Base-by-base conservation (phyloP, 2,329 filamentous ascomycete genomes). In the Xylaria multiplex region DNA sequence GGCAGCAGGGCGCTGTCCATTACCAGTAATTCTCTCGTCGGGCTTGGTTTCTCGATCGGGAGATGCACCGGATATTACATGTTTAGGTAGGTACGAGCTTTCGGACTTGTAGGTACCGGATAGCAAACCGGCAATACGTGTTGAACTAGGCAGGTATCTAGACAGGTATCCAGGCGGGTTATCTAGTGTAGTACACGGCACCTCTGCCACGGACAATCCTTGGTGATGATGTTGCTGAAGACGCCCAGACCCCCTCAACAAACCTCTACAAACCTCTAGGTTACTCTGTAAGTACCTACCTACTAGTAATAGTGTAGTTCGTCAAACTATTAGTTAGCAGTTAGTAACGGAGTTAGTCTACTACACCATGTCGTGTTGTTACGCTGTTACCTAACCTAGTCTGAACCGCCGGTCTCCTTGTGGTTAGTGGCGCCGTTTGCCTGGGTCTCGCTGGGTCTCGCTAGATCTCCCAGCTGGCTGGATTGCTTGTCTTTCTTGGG, bases 1-100 rank as follows among this genome's bases (percentile, higher is more conserved):
- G 32, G 46, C 63, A 53, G 59, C 55, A 58, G 48, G 59, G 52
- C 59, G 50, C 58, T 48, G 22, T 35, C 59, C 54, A 53, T 59
- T 54, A 42, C 52, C 40, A 66, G 59, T 62, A 57, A 66, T 53
- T 63, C 30, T 32, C 43, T 62, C 58, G 52, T 61, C 67, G 67
- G 67, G 40, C 48, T 56, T 69, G 61, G 59, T 55, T 69, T 53
- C 67, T 69, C 42, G 60, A 67, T 69, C 64, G 60, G 64, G 67
- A 62, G 50, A 60, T 40, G 37, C 62, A 52, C 66, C 66, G 66
- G 62, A 30, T 50, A 50, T 52, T 45, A 62, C 37, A 35, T 57
- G 30, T 42, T 37, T 37, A 37, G 35, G 43, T 58, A 30, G 19
- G 45, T 53, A 45, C 24, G 45, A 53, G 43, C 37, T 22, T 55